Conservation (phyloP, 176 grass and related monocot species). For the Hordeum vulgare region DNA sequence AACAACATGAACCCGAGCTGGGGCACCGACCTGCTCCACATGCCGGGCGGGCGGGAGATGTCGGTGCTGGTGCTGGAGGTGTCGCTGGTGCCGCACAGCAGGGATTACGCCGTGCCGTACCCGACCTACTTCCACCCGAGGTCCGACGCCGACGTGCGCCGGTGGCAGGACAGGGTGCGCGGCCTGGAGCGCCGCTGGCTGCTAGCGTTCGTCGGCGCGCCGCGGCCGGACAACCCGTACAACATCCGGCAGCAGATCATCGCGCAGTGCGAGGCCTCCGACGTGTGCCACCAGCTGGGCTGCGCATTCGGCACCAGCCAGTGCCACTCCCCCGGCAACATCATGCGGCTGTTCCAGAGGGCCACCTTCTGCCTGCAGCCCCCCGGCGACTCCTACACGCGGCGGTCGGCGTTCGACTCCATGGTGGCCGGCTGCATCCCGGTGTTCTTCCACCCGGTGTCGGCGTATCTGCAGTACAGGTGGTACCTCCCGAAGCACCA, state of each 20-base stretch:
- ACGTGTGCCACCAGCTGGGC: constrained; percentile 28
- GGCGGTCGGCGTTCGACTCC: constrained; percentile 45
- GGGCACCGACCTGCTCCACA: constrained; percentile 48
- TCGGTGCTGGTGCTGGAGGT: constrained; percentile 52
- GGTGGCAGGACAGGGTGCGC: constrained; percentile 50
- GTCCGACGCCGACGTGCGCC: constrained; percentile 44
- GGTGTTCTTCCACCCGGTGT: constrained; percentile 41
- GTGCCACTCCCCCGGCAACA: constrained; percentile 30
- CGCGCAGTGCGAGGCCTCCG: constrained; percentile 35
- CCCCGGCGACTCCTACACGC: constrained; percentile 39
- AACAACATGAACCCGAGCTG: constrained; percentile 31
- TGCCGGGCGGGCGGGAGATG: constrained; percentile 49
- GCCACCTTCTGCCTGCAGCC: constrained; percentile 52
- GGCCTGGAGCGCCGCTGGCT: constrained; percentile 22
- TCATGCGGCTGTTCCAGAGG: constrained; percentile 48
- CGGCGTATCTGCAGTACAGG: constrained; percentile 42
- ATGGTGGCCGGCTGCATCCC: constrained; percentile 51
- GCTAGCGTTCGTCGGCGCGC: constrained; percentile 63
- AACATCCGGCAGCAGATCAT: constrained; percentile 51
- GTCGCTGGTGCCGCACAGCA: constrained; percentile 7
- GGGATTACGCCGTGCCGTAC: constrained; percentile 55
- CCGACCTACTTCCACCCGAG: constrained; percentile 76
- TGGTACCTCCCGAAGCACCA: constrained; percentile 36
- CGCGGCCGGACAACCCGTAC: constrained; percentile 30
- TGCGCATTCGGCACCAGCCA: constrained; percentile 42